Conservation (phyloP, 1,284 basidiomycete species). For the Ustilago sp. region DNA sequence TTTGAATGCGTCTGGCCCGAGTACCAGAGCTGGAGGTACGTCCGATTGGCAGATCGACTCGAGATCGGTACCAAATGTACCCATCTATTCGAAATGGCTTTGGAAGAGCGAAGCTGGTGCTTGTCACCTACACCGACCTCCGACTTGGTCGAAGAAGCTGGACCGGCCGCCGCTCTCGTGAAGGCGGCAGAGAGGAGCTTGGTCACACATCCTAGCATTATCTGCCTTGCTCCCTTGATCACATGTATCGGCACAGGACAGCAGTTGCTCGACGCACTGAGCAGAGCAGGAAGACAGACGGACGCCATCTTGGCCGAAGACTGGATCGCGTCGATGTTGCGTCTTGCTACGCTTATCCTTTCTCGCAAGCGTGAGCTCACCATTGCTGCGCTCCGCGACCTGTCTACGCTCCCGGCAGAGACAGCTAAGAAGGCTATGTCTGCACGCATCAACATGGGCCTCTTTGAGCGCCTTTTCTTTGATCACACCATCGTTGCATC, state of each 20-base stretch:
- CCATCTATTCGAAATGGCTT: slow-evolving; percentile 76
- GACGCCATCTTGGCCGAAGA: slow-evolving; percentile 79
- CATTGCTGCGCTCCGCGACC: slow-evolving; percentile 36
- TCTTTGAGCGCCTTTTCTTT: slow-evolving; percentile 56
- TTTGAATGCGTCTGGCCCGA: slow-evolving; percentile 87
- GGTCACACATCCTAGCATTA: slow-evolving; percentile 78
- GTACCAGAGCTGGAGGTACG: slow-evolving; percentile 83
- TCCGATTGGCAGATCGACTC: slow-evolving; percentile 80
- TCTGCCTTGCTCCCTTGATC: slow-evolving; percentile 81
- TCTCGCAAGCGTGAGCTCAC: slow-evolving; percentile 41
- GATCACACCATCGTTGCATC: slow-evolving; percentile 53
- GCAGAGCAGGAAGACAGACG: slow-evolving; percentile 76
- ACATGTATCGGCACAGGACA: slow-evolving; percentile 77
- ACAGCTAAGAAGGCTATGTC: slow-evolving; percentile 41
- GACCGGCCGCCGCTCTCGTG: slow-evolving; percentile 25
- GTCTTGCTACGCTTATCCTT: slow-evolving; percentile 71
- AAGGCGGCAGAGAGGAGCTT: slow-evolving; percentile 77
- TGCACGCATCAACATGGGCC: slow-evolving; percentile 36
- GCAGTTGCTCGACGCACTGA: slow-evolving; percentile 75
- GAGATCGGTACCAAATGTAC: slow-evolving; percentile 80
- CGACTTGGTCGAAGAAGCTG: slow-evolving; percentile 64
- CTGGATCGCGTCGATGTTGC: slow-evolving; percentile 77
- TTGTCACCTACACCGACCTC: slow-evolving; percentile 12
- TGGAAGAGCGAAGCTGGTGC: slow-evolving; percentile 72
- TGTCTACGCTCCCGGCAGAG: slow-evolving; percentile 46